phyloP scores from a whole-genome alignment of 2,329 filamentous ascomycete genomes.

The Dryadomyces quercivorus region DNA sequence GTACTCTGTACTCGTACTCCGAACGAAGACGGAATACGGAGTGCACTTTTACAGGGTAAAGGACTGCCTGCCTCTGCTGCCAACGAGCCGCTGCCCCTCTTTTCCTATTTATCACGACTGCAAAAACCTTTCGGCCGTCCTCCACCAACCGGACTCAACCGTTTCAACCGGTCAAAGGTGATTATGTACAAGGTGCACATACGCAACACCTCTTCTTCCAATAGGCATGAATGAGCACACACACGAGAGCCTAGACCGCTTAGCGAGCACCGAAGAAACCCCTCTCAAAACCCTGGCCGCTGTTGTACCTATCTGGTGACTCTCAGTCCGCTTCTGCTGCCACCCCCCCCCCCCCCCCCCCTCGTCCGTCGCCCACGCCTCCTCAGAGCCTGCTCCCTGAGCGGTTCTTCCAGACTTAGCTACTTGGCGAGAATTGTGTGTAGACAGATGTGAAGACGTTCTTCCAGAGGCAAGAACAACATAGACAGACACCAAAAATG shows the following conservation, averaged over 20 bases:
- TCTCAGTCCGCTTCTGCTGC: background rate
- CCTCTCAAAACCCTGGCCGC: background rate
- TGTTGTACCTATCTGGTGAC: background rate
- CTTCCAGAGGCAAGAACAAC: too few relatives aligned
- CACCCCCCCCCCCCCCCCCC: background rate
- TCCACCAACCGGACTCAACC: background rate
- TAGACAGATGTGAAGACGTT: too few relatives aligned
- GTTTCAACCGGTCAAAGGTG: slow-evolving; percentile 3
- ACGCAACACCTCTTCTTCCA: background rate
- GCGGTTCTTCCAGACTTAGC: too few relatives aligned
- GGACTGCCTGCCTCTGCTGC: too few relatives aligned
- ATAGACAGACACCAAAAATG: too few relatives aligned
- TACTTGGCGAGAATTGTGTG: too few relatives aligned
- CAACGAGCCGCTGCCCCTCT: background rate
- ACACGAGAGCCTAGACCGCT: background rate
- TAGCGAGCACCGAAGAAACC: background rate
- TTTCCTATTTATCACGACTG: background rate
- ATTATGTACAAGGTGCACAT: background rate
- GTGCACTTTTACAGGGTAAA: too few relatives aligned
- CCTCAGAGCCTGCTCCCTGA: background rate
- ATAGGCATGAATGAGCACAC: background rate
- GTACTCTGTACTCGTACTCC: background rate
- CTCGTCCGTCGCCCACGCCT: background rate
- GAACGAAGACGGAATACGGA: too few relatives aligned
- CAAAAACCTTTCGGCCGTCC: background rate